A percentile compares a stretch with the other conserved stretches of the same genome.
Conservation (phyloP, 208 protist species). For the Crithidia fasciculata region DNA sequence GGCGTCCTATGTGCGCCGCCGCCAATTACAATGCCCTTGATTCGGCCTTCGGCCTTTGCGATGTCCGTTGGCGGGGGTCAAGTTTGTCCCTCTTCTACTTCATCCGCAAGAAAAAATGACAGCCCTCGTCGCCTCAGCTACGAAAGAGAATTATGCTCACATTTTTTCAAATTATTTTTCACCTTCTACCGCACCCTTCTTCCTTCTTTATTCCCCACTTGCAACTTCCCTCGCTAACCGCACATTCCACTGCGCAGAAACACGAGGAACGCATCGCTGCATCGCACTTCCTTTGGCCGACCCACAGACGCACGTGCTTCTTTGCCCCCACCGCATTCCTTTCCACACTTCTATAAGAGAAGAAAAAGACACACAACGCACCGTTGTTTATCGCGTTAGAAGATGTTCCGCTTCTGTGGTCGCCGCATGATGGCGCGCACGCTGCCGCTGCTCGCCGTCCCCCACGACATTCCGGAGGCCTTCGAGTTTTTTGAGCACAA, state of each 20-base stretch:
- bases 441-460: slow-evolving; percentile 49
- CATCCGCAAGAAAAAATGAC: background rate
- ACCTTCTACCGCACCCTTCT: background rate
- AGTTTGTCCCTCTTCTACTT: too few species aligned
- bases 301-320: background rate
- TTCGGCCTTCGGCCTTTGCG: too few species aligned
- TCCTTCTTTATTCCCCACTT: slow-evolving; percentile 27
- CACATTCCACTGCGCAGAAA: slow-evolving; percentile 10
- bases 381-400: slow-evolving; percentile 16
- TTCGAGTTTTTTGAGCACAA: slow-evolving; percentile 90
- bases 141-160: too few species aligned
- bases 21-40: too few species aligned
- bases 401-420: slow-evolving; percentile 82
- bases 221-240: slow-evolving; percentile 21
- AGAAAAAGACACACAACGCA: background rate
- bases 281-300: slow-evolving; percentile 10
- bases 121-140: too few species aligned
- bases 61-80: too few species aligned
- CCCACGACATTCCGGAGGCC: slow-evolving; percentile 71
- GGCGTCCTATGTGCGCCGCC: too few species aligned
- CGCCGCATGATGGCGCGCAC: slow-evolving; percentile 68
- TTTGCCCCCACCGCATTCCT: background rate
- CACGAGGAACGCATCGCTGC: slow-evolving; percentile 19
- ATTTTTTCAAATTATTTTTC: background rate
- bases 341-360: too few species aligned